phyloP scores from a whole-genome alignment of 257 asterid genomes.

The Primulina huaijiensis region DNA sequence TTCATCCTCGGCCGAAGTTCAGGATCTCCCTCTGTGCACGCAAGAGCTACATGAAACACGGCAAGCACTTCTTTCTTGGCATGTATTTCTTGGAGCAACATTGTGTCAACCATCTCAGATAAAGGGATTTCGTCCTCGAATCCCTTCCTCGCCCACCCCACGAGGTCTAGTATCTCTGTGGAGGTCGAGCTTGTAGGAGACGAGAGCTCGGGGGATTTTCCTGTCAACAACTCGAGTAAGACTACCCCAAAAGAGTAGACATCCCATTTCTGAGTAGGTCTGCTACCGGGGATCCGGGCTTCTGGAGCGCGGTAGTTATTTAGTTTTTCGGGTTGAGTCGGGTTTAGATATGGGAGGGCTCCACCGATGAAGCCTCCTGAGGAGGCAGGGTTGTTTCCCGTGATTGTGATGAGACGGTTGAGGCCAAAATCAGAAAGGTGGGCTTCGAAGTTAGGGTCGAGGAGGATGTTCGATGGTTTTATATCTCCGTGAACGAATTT shows the following conservation, averaged over 20 bases:
- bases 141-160: slow-evolving; percentile 89
- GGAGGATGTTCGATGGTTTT: slow-evolving; percentile 87
- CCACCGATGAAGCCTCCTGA: slow-evolving; percentile 92
- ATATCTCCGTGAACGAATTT: slow-evolving; percentile 84
- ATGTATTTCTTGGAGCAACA: slow-evolving; percentile 62
- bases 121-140: slow-evolving; percentile 70
- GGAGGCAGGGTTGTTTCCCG: slow-evolving; percentile 78
- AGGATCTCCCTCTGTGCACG: slow-evolving; percentile 89
- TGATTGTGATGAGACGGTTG: slow-evolving; percentile 78
- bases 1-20: slow-evolving; percentile 95
- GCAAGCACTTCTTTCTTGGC: slow-evolving; percentile 81
- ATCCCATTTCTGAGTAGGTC: slow-evolving; percentile 97
- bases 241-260: slow-evolving; percentile 88
- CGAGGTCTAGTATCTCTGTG: slow-evolving; percentile 61
- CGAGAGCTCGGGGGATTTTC: slow-evolving; percentile 76
- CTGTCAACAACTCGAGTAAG: slow-evolving; percentile 72
- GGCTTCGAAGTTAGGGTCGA: slow-evolving; percentile 72
- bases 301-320: slow-evolving; percentile 82
- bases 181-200: slow-evolving; percentile 65
- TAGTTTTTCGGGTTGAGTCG: slow-evolving; percentile 47
- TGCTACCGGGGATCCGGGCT: slow-evolving; percentile 50
- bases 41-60: slow-evolving; percentile 67
- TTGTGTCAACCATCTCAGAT: slow-evolving; percentile 79
- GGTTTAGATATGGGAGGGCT: slow-evolving; percentile 69
- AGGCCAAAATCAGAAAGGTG: slow-evolving; percentile 82